Percentiles rank a stretch among this genome's conserved stretches.
These are phyloP conservation scores for Jatropha podagrica DNA, from an alignment of 441 rosid genomes.

Conservation along the genomic window DNA sequence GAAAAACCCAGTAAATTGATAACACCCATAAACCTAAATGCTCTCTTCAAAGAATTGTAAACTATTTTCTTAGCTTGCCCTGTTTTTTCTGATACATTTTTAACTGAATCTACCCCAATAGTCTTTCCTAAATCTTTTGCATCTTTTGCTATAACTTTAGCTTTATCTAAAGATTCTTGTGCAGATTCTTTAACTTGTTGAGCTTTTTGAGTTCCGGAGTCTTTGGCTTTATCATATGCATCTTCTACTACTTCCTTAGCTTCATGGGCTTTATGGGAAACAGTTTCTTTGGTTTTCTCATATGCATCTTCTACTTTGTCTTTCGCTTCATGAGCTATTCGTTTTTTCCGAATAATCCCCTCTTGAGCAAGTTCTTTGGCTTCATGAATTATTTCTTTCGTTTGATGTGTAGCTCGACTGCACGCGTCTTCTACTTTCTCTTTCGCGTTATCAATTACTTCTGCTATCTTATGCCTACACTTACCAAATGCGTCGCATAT, in stretches of 20 bases:
- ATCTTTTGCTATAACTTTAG: slow-evolving; percentile 6
- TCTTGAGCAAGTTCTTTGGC: slow-evolving; percentile 27
- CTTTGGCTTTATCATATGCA: slow-evolving; percentile 15
- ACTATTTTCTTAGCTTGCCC: neutral
- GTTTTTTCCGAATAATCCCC: neutral
- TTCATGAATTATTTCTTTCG: slow-evolving; percentile 19
- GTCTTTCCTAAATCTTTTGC: slow-evolving; percentile 11
- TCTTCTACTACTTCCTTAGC: neutral
- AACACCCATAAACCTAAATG: slow-evolving; percentile 23
- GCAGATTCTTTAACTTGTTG: slow-evolving; percentile 18
- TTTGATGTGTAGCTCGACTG: neutral
- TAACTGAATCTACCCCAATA: neutral
- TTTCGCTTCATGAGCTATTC: slow-evolving; percentile 26
- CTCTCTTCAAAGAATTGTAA: neutral
- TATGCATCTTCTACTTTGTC: slow-evolving; percentile 23
- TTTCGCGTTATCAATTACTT: slow-evolving; percentile 41
- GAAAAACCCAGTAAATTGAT: slow-evolving; percentile 48
- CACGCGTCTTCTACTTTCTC: slow-evolving; percentile 27
- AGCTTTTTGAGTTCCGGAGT: neutral
- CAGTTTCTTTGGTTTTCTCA: slow-evolving; percentile 5
- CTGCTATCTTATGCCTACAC: slow-evolving; percentile 52
- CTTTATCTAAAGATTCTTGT: neutral
- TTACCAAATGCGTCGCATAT: slow-evolving; percentile 60
- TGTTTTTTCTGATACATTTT: slow-evolving; percentile 16
- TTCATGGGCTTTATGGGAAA: neutral